phyloP scores from a whole-genome alignment of 768 basidiomycete species.

The Ramaria rubella region DNA sequence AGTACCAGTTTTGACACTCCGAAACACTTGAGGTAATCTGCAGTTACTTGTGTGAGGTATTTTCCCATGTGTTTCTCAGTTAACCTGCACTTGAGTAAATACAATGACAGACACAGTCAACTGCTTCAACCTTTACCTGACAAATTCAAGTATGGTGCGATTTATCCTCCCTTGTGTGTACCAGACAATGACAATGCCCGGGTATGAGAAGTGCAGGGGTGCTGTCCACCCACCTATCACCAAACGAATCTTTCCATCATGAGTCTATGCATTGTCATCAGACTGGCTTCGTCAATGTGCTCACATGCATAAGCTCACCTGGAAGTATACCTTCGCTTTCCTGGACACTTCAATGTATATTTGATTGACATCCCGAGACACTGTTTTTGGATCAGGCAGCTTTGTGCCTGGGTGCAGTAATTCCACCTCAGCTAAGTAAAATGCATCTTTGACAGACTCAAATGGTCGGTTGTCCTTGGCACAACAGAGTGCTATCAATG shows the following conservation, averaged over 20 bases:
- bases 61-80: conserved; percentile 23
- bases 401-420: conserved; percentile 24
- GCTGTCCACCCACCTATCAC: too few species aligned
- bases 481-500: conserved; percentile 23
- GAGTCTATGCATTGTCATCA: conserved; percentile 3
- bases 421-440: conserved; percentile 23
- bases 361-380: conserved; percentile 16
- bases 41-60: conserved; percentile 24
- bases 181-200: conserved; percentile 29
- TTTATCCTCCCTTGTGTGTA: conserved; percentile 23
- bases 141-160: conserved; percentile 28
- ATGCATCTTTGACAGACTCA: conserved; percentile 20
- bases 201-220: conserved; percentile 23
- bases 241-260: conserved; percentile 21
- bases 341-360: conserved; percentile 11
- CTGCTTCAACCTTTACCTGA: conserved; percentile 17
- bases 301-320: background rate
- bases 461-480: conserved; percentile 20
- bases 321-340: background rate
- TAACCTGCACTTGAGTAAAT: conserved; percentile 19
- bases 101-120: conserved; percentile 10
- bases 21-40: conserved; percentile 23
- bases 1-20: conserved; percentile 22
- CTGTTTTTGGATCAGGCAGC: conserved; percentile 21
- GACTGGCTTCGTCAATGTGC: background rate